Percentiles rank a stretch among this genome's conserved stretches.
These are phyloP conservation scores for Rhizophagus prolifer DNA, from an alignment of 192 early-diverging fungal species.

Conservation along the genomic window DNA sequence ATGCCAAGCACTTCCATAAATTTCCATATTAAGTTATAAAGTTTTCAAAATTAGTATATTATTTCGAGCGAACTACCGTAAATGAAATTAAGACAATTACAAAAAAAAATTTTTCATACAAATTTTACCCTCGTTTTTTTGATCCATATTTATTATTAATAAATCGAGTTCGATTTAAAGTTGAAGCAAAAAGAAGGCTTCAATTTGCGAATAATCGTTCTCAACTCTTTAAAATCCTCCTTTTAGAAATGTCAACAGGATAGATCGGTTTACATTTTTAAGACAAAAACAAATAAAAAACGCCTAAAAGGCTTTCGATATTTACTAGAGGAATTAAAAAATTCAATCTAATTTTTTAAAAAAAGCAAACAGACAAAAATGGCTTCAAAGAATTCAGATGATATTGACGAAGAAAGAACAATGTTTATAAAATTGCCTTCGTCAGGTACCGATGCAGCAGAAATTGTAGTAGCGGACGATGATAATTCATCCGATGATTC, in stretches of 20 bases:
- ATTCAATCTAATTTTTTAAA: not conserved
- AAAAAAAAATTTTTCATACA: no score
- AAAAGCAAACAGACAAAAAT: not conserved
- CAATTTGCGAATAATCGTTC: not conserved
- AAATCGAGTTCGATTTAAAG: no score
- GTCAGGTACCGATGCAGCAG: not conserved
- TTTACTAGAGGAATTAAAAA: no score
- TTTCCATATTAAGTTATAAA: no score
- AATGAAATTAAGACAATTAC: no score
- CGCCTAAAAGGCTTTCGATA: no score
- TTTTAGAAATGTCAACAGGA: not conserved
- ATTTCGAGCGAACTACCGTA: no score
- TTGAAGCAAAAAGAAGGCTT: not conserved
- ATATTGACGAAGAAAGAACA: not conserved
- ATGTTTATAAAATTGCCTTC: not conserved
- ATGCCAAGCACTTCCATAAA: no score
- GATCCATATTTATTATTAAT: no score
- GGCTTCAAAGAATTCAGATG: not conserved
- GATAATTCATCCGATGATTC: not conserved
- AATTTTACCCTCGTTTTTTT: no score
- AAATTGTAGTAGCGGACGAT: not conserved
- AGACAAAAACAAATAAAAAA: not conserved
- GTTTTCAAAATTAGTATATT: not conserved
- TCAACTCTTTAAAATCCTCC: not conserved
- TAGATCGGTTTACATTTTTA: not conserved